A percentile compares a stretch with the other conserved stretches of the same genome.
These are phyloP conservation scores for Nigrospora osmanthi DNA, from an alignment of 2,329 filamentous ascomycete genomes.

Conservation along the genomic window DNA sequence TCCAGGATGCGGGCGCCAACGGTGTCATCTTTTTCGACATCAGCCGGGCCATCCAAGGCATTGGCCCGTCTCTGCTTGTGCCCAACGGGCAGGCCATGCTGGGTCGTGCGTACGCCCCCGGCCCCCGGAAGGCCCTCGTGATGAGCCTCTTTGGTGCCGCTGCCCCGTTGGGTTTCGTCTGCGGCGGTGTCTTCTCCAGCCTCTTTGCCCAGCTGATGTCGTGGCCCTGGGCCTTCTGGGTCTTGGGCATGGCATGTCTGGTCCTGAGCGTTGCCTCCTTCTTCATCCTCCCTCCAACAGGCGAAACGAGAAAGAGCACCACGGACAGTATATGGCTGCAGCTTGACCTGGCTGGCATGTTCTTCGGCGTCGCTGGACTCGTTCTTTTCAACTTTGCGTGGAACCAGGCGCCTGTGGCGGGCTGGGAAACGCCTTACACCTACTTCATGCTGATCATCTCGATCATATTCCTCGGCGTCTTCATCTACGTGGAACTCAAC, in stretches of 20 bases:
- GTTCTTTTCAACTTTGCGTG: constrained; percentile 51
- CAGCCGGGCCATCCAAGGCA: constrained; percentile 35
- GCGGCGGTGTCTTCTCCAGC: constrained; percentile 18
- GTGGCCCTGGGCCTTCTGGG: constrained; percentile 23
- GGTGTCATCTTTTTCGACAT: constrained; percentile 29
- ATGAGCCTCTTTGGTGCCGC: constrained; percentile 24
- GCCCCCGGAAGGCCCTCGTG: constrained; percentile 22
- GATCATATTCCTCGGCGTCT: constrained; percentile 37
- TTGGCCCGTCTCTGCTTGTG: constrained; percentile 43
- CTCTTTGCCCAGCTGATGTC: constrained; percentile 14
- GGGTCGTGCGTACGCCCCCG: constrained; percentile 35
- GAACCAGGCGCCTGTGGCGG: constrained; percentile 48
- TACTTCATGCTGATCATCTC: constrained; percentile 42
- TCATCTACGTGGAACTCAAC: constrained; percentile 43
- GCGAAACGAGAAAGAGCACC: constrained; percentile 9
- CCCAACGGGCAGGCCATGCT: constrained; percentile 47
- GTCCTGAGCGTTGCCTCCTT: constrained; percentile 13
- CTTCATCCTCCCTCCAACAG: constrained; percentile 15
- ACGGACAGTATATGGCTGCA: constrained; percentile 11
- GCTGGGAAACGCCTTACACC: constrained; percentile 45
- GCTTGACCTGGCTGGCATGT: constrained; percentile 18
- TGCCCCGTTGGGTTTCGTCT: constrained; percentile 20
- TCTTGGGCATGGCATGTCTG: constrained; percentile 15
- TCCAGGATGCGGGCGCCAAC: constrained; percentile 23
- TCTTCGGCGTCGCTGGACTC: constrained; percentile 40